A percentile compares a stretch with the other conserved stretches of the same genome.
Evolutionary conservation across 176 grass and related monocot species (phyloP).

Genomic region (Triticum aestivum): DNA sequence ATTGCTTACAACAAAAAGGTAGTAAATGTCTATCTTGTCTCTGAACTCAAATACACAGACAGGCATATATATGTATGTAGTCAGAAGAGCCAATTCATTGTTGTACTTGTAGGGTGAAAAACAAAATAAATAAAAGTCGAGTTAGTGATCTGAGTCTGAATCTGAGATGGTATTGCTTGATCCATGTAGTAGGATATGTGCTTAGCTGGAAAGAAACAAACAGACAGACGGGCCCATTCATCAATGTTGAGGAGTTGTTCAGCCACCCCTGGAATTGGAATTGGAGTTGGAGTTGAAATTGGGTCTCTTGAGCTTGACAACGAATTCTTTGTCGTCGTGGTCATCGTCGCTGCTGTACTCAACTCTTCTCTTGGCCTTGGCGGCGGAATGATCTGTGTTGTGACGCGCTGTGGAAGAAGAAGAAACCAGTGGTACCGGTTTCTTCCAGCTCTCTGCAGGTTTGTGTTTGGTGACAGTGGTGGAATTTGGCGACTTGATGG

Average conservation of each 20-base stretch:
- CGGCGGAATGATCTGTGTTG: not conserved
- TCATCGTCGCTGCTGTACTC: constrained; percentile 55
- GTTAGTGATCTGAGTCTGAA: no score
- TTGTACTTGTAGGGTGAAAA: no score
- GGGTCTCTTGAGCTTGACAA: constrained; percentile 59
- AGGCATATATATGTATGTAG: no score
- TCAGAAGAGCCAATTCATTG: no score
- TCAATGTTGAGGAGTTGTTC: not conserved
- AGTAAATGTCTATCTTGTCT: no score
- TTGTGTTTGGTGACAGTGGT: constrained; percentile 20
- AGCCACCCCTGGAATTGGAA: not conserved
- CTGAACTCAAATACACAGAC: no score
- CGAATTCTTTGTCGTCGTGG: constrained; percentile 41
- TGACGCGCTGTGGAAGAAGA: not conserved
- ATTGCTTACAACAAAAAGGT: no score
- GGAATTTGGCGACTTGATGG: constrained; percentile 31
- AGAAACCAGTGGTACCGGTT: not conserved
- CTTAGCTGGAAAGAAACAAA: no score
- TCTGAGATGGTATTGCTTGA: no score
- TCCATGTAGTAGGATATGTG: no score
- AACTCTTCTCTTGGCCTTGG: constrained; percentile 73
- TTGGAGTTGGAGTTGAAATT: not conserved
- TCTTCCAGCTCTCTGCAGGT: constrained; percentile 64
- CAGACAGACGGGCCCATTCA: no score
- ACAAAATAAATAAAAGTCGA: no score